Conservation (phyloP, 768 basidiomycete species). For the Suillus weaverae region DNA sequence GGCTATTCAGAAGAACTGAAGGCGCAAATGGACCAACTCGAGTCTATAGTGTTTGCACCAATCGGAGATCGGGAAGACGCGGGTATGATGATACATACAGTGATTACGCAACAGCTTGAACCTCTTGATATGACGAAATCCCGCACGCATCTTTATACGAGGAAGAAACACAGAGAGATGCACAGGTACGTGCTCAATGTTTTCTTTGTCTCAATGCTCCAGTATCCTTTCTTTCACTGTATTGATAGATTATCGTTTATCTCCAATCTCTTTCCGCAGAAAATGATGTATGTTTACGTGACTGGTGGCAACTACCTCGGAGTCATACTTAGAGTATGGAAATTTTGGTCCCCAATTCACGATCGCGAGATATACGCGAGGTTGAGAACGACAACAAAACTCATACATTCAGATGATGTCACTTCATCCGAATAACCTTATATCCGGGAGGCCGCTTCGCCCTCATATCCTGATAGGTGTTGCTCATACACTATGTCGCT, state of each 20-base stretch:
- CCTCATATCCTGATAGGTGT: background rate
- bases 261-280: slow-evolving; percentile 11
- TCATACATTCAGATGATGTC: slow-evolving; percentile 59
- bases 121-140: slow-evolving; percentile 57
- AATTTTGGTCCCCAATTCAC: slow-evolving; percentile 55
- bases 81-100: slow-evolving; percentile 44
- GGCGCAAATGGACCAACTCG: slow-evolving; percentile 52
- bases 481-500: background rate
- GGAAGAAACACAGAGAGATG: slow-evolving; percentile 46
- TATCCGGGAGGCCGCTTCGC: background rate
- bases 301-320: slow-evolving; percentile 35
- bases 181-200: slow-evolving; percentile 31
- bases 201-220: background rate
- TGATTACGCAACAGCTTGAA: slow-evolving; percentile 72
- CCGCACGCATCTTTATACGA: slow-evolving; percentile 30
- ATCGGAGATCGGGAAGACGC: slow-evolving; percentile 19
- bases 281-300: slow-evolving; percentile 5
- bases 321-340: slow-evolving; percentile 37
- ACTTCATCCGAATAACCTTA: background rate
- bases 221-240: background rate
- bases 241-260: background rate
- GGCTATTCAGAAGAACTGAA: slow-evolving; percentile 47
- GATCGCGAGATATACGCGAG: slow-evolving; percentile 61
- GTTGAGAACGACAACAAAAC: slow-evolving; percentile 70
- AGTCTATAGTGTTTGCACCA: slow-evolving; percentile 20